phyloP scores from a whole-genome alignment of 2,329 filamentous ascomycete species.

The Cladosporium sp. region DNA sequence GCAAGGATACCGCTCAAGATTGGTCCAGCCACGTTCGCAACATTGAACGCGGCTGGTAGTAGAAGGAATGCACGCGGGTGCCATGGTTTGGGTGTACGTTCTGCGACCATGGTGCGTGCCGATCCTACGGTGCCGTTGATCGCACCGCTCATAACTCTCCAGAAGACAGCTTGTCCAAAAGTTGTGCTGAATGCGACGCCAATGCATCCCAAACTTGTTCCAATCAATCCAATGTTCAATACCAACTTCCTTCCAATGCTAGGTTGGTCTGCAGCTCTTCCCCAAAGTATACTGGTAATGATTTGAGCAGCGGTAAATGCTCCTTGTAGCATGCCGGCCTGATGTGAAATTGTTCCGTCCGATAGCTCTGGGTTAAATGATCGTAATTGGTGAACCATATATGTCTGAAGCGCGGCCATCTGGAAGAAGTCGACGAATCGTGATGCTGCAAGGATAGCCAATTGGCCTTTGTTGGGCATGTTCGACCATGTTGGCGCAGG shows the following conservation, averaged over 20 bases:
- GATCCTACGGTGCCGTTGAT: conserved; percentile 45
- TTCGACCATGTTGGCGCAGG: conserved; percentile 41
- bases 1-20: conserved; percentile 64
- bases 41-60: conserved; percentile 43
- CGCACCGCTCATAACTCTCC: conserved; percentile 42
- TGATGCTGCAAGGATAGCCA: conserved; percentile 42
- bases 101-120: conserved; percentile 45
- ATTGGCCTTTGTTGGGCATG: conserved; percentile 43
- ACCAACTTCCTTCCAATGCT: conserved; percentile 48
- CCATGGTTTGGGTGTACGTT: conserved; percentile 42
- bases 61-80: conserved; percentile 44
- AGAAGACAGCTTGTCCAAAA: conserved; percentile 43
- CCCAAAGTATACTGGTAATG: conserved; percentile 45
- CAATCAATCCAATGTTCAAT: conserved; percentile 41
- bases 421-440: conserved; percentile 49
- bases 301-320: conserved; percentile 46
- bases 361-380: conserved; percentile 46
- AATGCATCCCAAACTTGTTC: conserved; percentile 41
- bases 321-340: conserved; percentile 44
- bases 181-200: conserved; percentile 42
- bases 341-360: conserved; percentile 48
- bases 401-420: conserved; percentile 46
- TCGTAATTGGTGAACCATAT: conserved; percentile 46
- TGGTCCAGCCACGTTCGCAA: conserved; percentile 43
- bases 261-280: conserved; percentile 42